phyloP scores from a whole-genome alignment of 2,329 filamentous ascomycete species.

The Aspergillus hortae region DNA sequence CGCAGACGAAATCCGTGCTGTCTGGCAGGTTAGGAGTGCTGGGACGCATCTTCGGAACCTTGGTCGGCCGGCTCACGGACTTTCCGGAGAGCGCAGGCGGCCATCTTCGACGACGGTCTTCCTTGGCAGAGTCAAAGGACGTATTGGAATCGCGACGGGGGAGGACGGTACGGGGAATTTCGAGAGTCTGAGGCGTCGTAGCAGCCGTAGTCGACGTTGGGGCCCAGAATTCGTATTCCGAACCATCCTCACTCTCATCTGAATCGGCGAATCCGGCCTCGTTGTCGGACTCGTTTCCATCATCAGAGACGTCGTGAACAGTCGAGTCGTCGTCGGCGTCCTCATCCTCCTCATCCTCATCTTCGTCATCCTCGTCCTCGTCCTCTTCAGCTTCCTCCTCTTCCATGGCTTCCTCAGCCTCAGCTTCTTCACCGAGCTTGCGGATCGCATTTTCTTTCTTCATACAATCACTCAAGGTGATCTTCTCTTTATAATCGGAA shows the following conservation, averaged over 20 bases:
- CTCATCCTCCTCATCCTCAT: conserved; percentile 39
- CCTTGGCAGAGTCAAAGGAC: conserved; percentile 51
- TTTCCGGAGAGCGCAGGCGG: conserved; percentile 28
- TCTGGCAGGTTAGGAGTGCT: conserved; percentile 83
- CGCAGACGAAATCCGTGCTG: conserved; percentile 98
- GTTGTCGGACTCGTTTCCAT: conserved; percentile 80
- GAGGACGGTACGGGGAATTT: conserved; percentile 44
- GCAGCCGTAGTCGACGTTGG: conserved; percentile 45
- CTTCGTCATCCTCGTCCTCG: conserved; percentile 44
- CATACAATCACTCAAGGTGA: conserved; percentile 87
- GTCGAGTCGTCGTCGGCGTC: conserved; percentile 65
- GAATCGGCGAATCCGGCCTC: conserved; percentile 68
- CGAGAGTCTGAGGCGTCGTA: conserved; percentile 52
- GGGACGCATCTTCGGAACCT: conserved; percentile 57
- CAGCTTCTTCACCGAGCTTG: conserved; percentile 75
- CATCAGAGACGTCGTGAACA: conserved; percentile 50
- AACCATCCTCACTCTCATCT: conserved; percentile 62
- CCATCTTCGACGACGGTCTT: conserved; percentile 25
- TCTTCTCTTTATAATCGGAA: conserved; percentile 60
- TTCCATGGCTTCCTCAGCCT: conserved; percentile 78
- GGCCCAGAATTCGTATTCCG: conserved; percentile 65
- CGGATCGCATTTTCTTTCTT: conserved; percentile 86
- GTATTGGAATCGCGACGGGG: conserved; percentile 51
- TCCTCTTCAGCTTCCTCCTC: conserved; percentile 68
- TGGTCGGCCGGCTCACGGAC: conserved; percentile 31